A percentile compares a stretch with the other conserved stretches of the same genome.
Conservation (phyloP, 148 eudicot genomes). For the Vaccinium darrowii region DNA sequence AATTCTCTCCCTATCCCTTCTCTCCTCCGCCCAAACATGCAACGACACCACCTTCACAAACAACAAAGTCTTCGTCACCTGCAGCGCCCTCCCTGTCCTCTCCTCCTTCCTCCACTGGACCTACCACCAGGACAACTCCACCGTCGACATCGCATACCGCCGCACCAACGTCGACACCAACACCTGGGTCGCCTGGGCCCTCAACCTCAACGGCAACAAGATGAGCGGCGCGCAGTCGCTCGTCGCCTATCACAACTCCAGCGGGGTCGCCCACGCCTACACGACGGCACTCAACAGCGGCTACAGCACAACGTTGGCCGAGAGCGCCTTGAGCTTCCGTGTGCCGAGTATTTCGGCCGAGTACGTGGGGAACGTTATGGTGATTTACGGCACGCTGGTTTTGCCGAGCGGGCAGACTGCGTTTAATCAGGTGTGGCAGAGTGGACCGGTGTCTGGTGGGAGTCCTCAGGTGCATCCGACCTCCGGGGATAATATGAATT, state of each 20-base stretch:
- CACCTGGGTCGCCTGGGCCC: conserved; percentile 83
- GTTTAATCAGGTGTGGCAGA: conserved; percentile 81
- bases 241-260: conserved; percentile 54
- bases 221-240: conserved; percentile 42
- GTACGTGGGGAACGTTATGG: conserved; percentile 33
- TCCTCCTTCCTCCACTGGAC: conserved; percentile 61
- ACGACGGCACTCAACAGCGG: conserved; percentile 33
- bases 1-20: conserved; percentile 20
- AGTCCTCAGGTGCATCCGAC: conserved; percentile 21
- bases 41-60: conserved; percentile 31
- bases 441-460: conserved; percentile 43
- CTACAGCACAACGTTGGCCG: conserved; percentile 8
- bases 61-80: conserved; percentile 37
- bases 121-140: conserved; percentile 40
- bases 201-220: conserved; percentile 36
- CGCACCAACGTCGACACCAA: conserved; percentile 33
- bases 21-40: conserved; percentile 40
- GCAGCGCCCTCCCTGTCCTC: conserved; percentile 47
- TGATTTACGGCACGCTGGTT: conserved; percentile 62
- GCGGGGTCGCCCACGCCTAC: conserved; percentile 37
- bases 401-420: conserved; percentile 46
- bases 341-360: conserved; percentile 41
- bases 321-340: conserved; percentile 41
- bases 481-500: conserved; percentile 22
- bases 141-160: conserved; percentile 70